Percentiles rank a stretch among this genome's conserved stretches.
phyloP scores from a whole-genome alignment of 2,329 filamentous ascomycete species.

The Clonostachys byssicola region DNA sequence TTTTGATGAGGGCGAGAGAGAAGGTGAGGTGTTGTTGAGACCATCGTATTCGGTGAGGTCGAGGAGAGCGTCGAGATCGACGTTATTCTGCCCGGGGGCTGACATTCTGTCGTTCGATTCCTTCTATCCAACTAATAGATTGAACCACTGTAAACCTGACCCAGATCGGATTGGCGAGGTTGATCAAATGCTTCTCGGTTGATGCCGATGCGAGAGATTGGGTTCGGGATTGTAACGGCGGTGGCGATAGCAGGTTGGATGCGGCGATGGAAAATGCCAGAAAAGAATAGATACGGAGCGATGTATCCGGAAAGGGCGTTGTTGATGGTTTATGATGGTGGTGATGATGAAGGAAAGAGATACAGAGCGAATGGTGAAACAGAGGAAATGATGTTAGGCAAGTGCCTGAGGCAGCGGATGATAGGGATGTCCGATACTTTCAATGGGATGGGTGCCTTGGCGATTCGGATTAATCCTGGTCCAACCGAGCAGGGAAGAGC shows the following conservation, averaged over 20 bases:
- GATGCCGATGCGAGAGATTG: not conserved
- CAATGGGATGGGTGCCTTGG: slow-evolving; percentile 1
- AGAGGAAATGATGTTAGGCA: not conserved
- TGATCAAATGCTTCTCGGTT: not conserved
- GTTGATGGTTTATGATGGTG: not conserved
- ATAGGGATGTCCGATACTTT: not conserved
- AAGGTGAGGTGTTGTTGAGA: slow-evolving; percentile 50
- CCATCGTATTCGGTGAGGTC: slow-evolving; percentile 62
- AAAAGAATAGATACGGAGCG: not conserved
- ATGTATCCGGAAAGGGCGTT: not conserved
- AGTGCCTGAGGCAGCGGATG: not conserved
- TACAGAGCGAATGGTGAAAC: not conserved
- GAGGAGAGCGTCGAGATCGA: slow-evolving; percentile 53
- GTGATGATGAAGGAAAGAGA: not conserved
- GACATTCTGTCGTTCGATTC: slow-evolving; percentile 21
- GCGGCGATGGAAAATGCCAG: not conserved
- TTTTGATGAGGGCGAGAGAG: slow-evolving; percentile 55
- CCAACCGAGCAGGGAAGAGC: slow-evolving; percentile 1
- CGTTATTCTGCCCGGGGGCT: slow-evolving; percentile 36
- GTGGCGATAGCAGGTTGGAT: not conserved
- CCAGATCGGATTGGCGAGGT: no score
- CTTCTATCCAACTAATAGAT: no score
- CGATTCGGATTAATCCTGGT: not conserved
- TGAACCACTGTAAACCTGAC: no score
- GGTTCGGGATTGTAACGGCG: not conserved